Percentiles rank a stretch among this genome's conserved stretches.
Conservation (phyloP, 2,329 filamentous ascomycete genomes). For the Apiospora rasikravindrae region DNA sequence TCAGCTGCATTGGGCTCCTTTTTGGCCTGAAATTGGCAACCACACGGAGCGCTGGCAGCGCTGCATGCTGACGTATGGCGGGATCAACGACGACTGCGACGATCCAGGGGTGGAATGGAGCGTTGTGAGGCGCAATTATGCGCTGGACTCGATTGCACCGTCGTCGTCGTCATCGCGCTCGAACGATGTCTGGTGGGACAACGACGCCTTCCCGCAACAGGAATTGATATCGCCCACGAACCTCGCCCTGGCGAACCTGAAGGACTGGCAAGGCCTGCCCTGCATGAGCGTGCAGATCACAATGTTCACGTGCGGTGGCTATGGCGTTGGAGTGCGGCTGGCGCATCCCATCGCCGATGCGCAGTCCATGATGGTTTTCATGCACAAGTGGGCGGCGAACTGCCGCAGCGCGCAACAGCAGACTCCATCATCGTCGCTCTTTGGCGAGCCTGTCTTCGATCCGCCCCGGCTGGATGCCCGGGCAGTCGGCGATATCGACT, state of each 20-base stretch:
- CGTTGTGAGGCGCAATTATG: conserved; percentile 35
- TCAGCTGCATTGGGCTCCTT: conserved; percentile 44
- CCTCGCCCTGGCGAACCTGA: conserved; percentile 41
- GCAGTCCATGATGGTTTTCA: conserved; percentile 47
- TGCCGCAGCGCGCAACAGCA: conserved; percentile 28
- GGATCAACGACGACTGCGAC: background rate
- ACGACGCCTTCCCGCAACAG: conserved; percentile 43
- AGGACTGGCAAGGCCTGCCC: conserved; percentile 36
- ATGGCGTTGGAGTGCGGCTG: conserved; percentile 46
- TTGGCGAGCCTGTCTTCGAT: conserved; percentile 42
- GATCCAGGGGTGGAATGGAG: conserved; percentile 51
- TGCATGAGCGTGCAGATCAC: conserved; percentile 46
- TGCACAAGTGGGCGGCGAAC: conserved; percentile 46
- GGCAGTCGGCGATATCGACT: conserved; percentile 31
- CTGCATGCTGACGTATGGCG: conserved; percentile 40
- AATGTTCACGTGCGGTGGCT: conserved; percentile 46
- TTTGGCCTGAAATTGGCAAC: conserved; percentile 28
- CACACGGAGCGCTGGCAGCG: conserved; percentile 41
- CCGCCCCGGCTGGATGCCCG: conserved; percentile 45
- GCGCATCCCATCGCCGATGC: conserved; percentile 53
- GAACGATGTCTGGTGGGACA: conserved; percentile 31
- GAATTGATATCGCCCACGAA: conserved; percentile 40
- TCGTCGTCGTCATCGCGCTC: conserved; percentile 24
- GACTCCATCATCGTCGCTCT: background rate
- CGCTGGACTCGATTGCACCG: conserved; percentile 40